Percentiles rank a stretch among this genome's conserved stretches.
These are phyloP conservation scores for Fusarium sp. DNA, from an alignment of 2,329 filamentous ascomycete species.

Conservation along the genomic window DNA sequence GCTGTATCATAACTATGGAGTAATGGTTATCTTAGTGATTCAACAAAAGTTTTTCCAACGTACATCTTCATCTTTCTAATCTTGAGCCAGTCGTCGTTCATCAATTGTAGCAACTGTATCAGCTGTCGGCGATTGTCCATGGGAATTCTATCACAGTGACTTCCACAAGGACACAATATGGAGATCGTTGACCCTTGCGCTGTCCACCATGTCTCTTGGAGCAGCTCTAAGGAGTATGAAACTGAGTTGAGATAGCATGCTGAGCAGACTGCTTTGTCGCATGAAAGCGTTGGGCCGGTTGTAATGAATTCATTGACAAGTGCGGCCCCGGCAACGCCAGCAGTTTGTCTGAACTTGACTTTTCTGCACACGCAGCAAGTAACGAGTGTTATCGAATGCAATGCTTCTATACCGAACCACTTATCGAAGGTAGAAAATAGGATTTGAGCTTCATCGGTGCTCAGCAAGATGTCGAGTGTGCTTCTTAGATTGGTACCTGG, in stretches of 20 bases:
- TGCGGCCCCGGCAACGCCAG: neutral
- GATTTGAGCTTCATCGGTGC: neutral
- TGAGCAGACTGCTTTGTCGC: neutral
- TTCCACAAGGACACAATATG: neutral
- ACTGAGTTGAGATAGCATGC: neutral
- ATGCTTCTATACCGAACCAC: neutral
- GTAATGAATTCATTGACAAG: neutral
- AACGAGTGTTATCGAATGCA: neutral
- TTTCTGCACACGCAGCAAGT: neutral
- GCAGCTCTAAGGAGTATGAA: neutral
- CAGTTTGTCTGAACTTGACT: neutral
- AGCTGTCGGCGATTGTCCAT: neutral
- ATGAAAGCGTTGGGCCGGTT: neutral
- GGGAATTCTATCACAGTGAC: neutral
- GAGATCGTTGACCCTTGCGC: neutral
- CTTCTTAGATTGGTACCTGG: neutral
- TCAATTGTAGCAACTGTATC: neutral
- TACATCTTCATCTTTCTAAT: neutral
- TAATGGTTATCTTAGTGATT: neutral
- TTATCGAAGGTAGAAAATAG: neutral
- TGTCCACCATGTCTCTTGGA: neutral
- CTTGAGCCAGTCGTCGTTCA: neutral
- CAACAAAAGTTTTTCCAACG: neutral
- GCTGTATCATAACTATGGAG: neutral
- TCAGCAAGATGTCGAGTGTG: neutral